Evolutionary conservation across 164 flowering plant species (phyloP), one percentile per base, ranked within the genome.

Genomic region (Echeveria elegans): DNA sequence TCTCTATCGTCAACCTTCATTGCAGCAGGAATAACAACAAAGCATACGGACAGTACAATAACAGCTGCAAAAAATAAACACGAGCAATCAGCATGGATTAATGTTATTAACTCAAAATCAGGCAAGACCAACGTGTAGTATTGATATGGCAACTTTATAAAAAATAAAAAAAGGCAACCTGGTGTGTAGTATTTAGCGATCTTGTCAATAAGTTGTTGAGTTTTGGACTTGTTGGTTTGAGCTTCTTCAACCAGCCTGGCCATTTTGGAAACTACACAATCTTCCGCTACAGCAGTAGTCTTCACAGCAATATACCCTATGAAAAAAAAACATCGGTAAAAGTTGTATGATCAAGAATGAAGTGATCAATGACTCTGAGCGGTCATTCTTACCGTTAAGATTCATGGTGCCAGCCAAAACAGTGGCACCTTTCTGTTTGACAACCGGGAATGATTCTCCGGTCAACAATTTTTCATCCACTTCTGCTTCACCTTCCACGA

Each of bases 331-430:
- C n/a, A n/a, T n/a, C n/a, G n/a, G n/a, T n/a, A n/a, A n/a, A n/a
- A n/a, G n/a, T n/a, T n/a, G n/a, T n/a, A n/a, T n/a, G n/a, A n/a
- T n/a, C n/a, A n/a, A n/a, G n/a, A n/a, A n/a, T n/a, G n/a, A n/a
- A n/a, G n/a, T n/a, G n/a, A n/a, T n/a, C n/a, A n/a, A n/a, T n/a
- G n/a, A n/a, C n/a, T n/a, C n/a, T n/a, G n/a, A n/a, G n/a, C n/a
- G n/a, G n/a, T n/a, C n/a, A n/a, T n/a, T n/a, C n/a, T 23, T 78
- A 91, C 98, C 98, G 74, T 89, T 89, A 48, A 89, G 70, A 67
- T 93, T 93, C 53, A 90, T 84, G 37, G 98, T 89, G 68, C 98
- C 97, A 23, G 96, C 98, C 91, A 87, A 93, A 32, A 93, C 97
- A 68, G 31, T 69, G 15, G 91, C 85, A 24, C 83, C 84, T 37